Conservation (phyloP, 805 yeast genomes). For the Wickerhamomyces hampshirensis region DNA sequence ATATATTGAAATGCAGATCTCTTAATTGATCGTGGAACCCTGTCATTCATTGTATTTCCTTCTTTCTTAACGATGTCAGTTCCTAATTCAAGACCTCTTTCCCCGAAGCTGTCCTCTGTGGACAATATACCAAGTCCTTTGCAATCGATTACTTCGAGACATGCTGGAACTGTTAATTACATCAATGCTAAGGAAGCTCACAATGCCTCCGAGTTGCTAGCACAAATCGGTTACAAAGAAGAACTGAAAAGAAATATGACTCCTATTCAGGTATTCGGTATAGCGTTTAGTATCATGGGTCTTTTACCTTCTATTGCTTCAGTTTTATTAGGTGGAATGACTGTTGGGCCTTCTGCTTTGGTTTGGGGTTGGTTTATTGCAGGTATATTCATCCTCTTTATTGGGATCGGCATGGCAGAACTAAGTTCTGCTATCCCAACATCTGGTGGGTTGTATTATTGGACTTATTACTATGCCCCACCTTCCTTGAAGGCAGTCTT, state of each 20-base stretch:
- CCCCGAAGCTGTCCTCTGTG: too few species aligned
- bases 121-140: slow-evolving; percentile 1
- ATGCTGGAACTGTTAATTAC: slow-evolving; percentile 11
- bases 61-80: too few species aligned
- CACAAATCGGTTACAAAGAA: slow-evolving; percentile 55
- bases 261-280: slow-evolving; percentile 57
- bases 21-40: too few species aligned
- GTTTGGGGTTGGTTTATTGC: slow-evolving; percentile 69
- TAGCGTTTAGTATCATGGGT: slow-evolving; percentile 64
- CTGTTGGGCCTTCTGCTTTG: slow-evolving; percentile 51
- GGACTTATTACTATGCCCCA: slow-evolving; percentile 61
- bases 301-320: slow-evolving; percentile 56
- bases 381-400: slow-evolving; percentile 44
- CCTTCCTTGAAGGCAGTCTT: slow-evolving; percentile 39
- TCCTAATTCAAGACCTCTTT: too few species aligned
- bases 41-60: too few species aligned
- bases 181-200: slow-evolving; percentile 20
- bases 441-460: slow-evolving; percentile 64
- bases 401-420: slow-evolving; percentile 57
- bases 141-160: slow-evolving; percentile 7
- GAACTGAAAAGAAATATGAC: slow-evolving; percentile 56
- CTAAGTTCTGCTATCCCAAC: slow-evolving; percentile 63
- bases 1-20: too few species aligned
- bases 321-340: slow-evolving; percentile 41
- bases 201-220: slow-evolving; percentile 10